Percentiles rank a stretch among this genome's conserved stretches.
These are phyloP conservation scores for Flaveria linearis DNA, from an alignment of 129 eudicot species.

Conservation along the genomic window DNA sequence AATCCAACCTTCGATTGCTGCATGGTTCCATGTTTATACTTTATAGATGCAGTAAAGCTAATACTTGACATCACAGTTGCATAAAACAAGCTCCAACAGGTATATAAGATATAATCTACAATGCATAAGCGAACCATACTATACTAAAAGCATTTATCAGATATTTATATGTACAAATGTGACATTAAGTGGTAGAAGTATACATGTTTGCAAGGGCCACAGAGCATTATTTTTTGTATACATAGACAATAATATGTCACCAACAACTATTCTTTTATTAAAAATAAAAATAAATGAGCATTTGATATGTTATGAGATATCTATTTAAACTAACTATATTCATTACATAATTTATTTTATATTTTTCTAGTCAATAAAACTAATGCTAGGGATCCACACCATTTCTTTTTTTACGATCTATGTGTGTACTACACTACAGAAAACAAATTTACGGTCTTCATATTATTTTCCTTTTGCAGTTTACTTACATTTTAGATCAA, in stretches of 20 bases:
- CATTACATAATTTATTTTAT: neutral
- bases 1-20: conserved; percentile 99
- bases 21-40: conserved; percentile 32
- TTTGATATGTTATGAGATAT: conserved; percentile 2
- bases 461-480: neutral
- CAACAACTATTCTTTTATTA: neutral
- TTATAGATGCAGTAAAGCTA: conserved; percentile 20
- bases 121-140: neutral
- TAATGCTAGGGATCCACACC: neutral
- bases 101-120: conserved; percentile 18
- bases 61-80: neutral
- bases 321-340: neutral
- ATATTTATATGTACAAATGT: neutral
- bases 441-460: neutral
- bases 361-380: neutral
- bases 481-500: neutral
- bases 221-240: neutral
- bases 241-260: neutral
- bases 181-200: neutral
- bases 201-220: neutral
- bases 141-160: conserved; percentile 5
- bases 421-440: neutral
- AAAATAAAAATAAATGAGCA: neutral
- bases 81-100: conserved; percentile 14
- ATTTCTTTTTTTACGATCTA: neutral